Evolutionary conservation across 345 rosid genomes (phyloP).

Genomic region (Populus nigra): DNA sequence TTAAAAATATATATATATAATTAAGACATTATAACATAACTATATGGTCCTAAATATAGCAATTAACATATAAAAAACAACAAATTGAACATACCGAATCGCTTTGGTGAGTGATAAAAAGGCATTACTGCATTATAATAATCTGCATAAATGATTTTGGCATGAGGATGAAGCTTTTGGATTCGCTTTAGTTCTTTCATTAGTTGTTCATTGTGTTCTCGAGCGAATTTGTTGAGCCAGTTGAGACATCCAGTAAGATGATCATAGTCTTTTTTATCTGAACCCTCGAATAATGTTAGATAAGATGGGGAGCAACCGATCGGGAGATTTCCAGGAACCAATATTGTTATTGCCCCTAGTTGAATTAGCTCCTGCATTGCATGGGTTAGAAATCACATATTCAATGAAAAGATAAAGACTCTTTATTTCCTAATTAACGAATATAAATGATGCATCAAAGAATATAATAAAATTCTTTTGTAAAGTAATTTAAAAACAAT

Average conservation of each 20-base stretch:
- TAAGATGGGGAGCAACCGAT: constrained; percentile 35
- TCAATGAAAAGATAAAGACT: neutral
- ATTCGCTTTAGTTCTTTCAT: constrained; percentile 22
- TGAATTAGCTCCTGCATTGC: constrained; percentile 42
- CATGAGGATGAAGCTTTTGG: constrained; percentile 26
- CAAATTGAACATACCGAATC: constrained; percentile 30
- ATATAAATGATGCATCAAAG: no score
- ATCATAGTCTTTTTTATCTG: constrained; percentile 26
- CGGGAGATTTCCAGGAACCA: constrained; percentile 49
- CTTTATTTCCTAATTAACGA: no score
- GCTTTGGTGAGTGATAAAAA: constrained; percentile 34
- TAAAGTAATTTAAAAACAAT: no score
- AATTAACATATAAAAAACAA: neutral
- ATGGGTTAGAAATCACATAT: neutral
- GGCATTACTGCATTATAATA: constrained; percentile 47
- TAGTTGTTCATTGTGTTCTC: constrained; percentile 40
- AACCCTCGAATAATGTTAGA: constrained; percentile 29
- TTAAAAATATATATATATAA: no score
- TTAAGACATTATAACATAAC: no score
- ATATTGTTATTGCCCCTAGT: constrained; percentile 39
- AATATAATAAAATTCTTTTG: no score
- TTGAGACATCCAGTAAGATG: constrained; percentile 39
- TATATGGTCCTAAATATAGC: no score
- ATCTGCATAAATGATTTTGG: constrained; percentile 50
- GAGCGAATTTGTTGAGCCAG: constrained; percentile 39